Evolutionary conservation across 179 eudicot genomes (phyloP).

Genomic region (Spergularia azorica): DNA sequence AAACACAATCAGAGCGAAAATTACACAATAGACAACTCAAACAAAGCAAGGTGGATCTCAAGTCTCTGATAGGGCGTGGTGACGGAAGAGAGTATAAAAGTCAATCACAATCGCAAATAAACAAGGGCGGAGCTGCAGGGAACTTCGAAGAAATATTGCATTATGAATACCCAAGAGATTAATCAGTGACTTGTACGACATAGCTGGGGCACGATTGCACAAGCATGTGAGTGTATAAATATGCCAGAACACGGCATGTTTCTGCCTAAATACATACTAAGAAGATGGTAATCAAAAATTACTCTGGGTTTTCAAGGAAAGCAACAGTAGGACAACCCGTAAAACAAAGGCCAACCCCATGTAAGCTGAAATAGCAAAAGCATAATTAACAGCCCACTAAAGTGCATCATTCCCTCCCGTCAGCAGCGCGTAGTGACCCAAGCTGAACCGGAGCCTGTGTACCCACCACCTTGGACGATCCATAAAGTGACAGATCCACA

Average conservation of each 20-base stretch:
- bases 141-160: too few relatives aligned
- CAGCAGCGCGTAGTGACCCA: slow-evolving; percentile 98
- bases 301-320: background rate
- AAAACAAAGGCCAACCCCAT: slow-evolving; percentile 9
- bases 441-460: slow-evolving; percentile 96
- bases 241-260: background rate
- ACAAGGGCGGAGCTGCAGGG: too few relatives aligned
- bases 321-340: slow-evolving; percentile 10
- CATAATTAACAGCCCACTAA: background rate
- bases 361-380: background rate
- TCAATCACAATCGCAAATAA: too few relatives aligned
- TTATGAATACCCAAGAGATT: background rate
- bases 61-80: too few relatives aligned
- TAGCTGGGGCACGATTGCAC: background rate
- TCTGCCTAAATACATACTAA: background rate
- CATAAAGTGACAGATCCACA: slow-evolving; percentile 62
- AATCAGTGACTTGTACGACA: background rate
- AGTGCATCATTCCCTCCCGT: slow-evolving; percentile 77
- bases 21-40: too few relatives aligned
- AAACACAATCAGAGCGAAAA: too few relatives aligned
- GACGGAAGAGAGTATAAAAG: too few relatives aligned
- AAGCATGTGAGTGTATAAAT: slow-evolving; percentile 7
- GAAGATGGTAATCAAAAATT: slow-evolving; percentile 3
- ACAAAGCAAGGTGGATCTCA: too few relatives aligned
- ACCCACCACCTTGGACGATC: slow-evolving; percentile 89